Conservation (phyloP, 1,284 basidiomycete species). For the Microbotryum intermedium region DNA sequence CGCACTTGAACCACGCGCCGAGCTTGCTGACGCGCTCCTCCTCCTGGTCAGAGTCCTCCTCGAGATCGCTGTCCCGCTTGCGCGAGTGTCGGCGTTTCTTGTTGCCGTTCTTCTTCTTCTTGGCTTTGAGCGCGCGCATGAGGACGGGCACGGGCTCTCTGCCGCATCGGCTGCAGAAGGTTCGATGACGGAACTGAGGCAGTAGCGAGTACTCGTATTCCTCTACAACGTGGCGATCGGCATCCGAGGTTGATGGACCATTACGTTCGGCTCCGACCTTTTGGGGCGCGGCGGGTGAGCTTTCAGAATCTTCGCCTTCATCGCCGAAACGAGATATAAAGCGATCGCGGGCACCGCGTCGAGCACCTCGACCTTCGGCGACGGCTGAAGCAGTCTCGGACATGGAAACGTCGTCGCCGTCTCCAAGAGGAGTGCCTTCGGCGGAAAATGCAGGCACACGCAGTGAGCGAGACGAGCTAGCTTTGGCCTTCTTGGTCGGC, state of each 20-base stretch:
- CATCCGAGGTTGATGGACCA: background rate
- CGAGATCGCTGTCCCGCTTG: constrained; percentile 2
- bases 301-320: background rate
- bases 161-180: constrained; percentile 13
- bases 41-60: constrained; percentile 10
- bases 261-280: background rate
- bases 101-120: constrained; percentile 1
- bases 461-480: background rate
- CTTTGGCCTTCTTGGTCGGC: background rate
- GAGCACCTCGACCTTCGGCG: background rate
- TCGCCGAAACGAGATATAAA: background rate
- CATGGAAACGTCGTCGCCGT: background rate
- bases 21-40: background rate
- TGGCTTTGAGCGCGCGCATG: background rate
- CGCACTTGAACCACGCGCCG: constrained; percentile 28
- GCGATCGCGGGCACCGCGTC: background rate
- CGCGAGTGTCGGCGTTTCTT: background rate
- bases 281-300: background rate
- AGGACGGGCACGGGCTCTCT: background rate
- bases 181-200: constrained; percentile 10
- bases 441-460: too few relatives aligned
- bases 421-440: background rate
- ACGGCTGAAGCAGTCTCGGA: background rate
- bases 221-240: background rate
- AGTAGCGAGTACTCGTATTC: background rate